These are phyloP conservation scores for Exophiala alcalophila DNA, from an alignment of 2,329 filamentous ascomycete species.

Conservation along the genomic window DNA sequence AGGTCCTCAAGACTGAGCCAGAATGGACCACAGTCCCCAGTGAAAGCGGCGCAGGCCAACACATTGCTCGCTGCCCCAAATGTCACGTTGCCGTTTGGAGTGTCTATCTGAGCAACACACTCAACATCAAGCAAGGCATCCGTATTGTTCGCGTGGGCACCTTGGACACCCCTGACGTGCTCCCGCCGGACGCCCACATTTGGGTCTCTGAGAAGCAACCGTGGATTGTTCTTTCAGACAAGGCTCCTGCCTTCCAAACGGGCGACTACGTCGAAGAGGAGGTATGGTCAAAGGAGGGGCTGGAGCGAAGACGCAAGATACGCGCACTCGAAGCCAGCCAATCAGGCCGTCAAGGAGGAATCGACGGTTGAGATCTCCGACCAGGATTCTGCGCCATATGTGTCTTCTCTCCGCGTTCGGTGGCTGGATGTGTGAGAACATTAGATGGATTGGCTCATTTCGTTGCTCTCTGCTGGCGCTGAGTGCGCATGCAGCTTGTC, in stretches of 20 bases:
- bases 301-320: slow-evolving; percentile 30
- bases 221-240: slow-evolving; percentile 41
- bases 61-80: slow-evolving; percentile 43
- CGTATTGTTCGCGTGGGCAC: slow-evolving; percentile 47
- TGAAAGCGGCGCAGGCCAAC: slow-evolving; percentile 42
- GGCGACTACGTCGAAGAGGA: slow-evolving; percentile 37
- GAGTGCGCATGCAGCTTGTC: too few relatives aligned
- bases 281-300: slow-evolving; percentile 37
- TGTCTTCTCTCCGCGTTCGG: background rate
- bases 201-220: slow-evolving; percentile 41
- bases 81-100: slow-evolving; percentile 45
- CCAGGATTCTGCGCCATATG: background rate
- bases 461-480: too few relatives aligned
- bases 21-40: slow-evolving; percentile 38
- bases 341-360: background rate
- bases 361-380: background rate
- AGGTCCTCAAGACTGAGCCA: slow-evolving; percentile 32
- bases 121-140: slow-evolving; percentile 25
- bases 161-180: slow-evolving; percentile 40
- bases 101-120: slow-evolving; percentile 39
- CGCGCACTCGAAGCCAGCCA: slow-evolving; percentile 1
- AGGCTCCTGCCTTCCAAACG: slow-evolving; percentile 39
- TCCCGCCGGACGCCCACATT: slow-evolving; percentile 49
- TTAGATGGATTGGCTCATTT: too few relatives aligned
- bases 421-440: slow-evolving; percentile 10